Conservation (phyloP, 1,284 basidiomycete species). For the Melampsora americana region DNA sequence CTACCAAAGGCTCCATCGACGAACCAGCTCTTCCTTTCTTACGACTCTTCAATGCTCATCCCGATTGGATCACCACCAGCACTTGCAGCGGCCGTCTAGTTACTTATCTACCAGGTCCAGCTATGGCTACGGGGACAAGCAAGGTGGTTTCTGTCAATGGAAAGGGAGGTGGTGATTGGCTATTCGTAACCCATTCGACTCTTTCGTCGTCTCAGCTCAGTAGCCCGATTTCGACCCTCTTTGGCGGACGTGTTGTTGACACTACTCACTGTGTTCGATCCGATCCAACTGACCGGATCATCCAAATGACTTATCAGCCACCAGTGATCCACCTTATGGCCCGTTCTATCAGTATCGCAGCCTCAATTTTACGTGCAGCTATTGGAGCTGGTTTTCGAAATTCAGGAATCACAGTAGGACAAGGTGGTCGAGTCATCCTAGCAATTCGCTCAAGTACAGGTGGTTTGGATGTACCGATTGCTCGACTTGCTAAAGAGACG, state of each 20-base stretch:
- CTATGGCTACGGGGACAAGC: not conserved
- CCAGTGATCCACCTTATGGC: conserved; percentile 30
- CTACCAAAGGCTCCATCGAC: conserved; percentile 33
- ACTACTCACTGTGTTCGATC: not conserved
- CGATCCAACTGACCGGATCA: not conserved
- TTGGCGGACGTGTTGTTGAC: not conserved
- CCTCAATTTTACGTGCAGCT: not conserved
- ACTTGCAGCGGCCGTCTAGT: conserved; percentile 37
- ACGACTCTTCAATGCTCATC: conserved; percentile 30
- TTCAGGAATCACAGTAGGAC: conserved; percentile 33
- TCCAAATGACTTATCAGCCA: conserved; percentile 40
- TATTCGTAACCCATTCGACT: conserved; percentile 31
- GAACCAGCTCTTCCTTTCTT: conserved; percentile 30
- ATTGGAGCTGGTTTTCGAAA: conserved; percentile 35
- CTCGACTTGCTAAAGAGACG: not conserved
- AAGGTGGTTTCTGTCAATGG: conserved; percentile 13
- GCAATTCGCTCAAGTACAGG: conserved; percentile 34
- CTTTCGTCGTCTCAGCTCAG: not conserved
- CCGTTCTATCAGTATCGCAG: conserved; percentile 6
- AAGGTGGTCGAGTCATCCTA: conserved; percentile 11
- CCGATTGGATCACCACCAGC: conserved; percentile 34
- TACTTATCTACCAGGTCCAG: conserved; percentile 19
- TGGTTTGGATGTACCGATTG: conserved; percentile 41
- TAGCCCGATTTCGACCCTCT: conserved; percentile 15
- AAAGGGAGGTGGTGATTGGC: conserved; percentile 36